Conservation (phyloP, 2,329 filamentous ascomycete genomes). For the Aspergillus calidoustus region DNA sequence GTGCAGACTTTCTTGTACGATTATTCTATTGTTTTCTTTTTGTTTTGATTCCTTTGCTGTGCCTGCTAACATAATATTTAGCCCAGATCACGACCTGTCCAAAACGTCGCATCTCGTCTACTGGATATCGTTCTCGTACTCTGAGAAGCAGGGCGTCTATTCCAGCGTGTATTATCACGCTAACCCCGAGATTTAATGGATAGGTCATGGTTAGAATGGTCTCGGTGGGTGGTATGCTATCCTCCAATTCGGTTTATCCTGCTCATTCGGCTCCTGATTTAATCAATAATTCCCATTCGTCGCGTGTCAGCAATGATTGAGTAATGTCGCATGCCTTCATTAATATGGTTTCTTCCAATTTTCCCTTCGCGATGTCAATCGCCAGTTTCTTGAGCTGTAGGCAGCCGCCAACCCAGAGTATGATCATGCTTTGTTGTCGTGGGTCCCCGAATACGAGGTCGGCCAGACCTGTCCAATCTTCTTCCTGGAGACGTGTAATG, state of each 20-base stretch:
- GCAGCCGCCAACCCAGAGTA: neutral
- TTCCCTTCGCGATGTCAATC: no score
- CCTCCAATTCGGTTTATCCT: no score
- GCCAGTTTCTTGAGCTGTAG: no score
- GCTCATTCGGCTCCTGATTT: no score
- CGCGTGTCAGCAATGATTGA: no score
- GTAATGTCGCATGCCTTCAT: no score
- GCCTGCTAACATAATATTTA: neutral
- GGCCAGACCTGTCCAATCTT: no score
- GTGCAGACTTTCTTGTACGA: conserved; percentile 1
- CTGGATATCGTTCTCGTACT: conserved; percentile 15
- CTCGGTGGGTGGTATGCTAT: neutral
- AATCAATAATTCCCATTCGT: no score
- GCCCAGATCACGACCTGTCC: conserved; percentile 2
- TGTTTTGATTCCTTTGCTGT: no score
- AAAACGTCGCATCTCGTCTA: conserved; percentile 3
- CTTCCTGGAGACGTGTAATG: neutral
- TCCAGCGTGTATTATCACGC: conserved; percentile 15
- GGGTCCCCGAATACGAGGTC: neutral
- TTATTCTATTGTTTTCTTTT: no score
- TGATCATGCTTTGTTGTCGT: neutral
- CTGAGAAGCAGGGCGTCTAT: conserved; percentile 7
- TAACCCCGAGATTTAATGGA: neutral
- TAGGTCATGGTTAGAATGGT: neutral
- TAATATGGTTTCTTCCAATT: no score